Percentiles rank a stretch among this genome's conserved stretches.
phyloP scores from a whole-genome alignment of 441 rosid genomes.

The Brassica hybrid region DNA sequence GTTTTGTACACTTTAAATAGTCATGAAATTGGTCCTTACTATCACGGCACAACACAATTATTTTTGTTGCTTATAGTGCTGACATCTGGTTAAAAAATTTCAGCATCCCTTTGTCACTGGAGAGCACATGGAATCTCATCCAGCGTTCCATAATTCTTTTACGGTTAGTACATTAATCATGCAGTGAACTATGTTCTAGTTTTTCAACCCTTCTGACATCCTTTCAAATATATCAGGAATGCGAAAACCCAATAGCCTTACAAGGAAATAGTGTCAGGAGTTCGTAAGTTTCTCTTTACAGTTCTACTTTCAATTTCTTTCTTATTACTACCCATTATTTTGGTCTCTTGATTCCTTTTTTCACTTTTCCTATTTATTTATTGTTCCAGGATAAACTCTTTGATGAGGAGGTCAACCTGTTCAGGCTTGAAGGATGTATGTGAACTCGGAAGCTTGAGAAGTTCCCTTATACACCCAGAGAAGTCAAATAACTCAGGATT shows the following conservation, averaged over 20 bases:
- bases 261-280: conserved; percentile 50
- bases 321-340: conserved; percentile 6
- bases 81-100: conserved; percentile 27
- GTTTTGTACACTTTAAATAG: conserved; percentile 24
- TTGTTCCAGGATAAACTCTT: conserved; percentile 56
- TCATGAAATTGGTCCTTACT: conserved; percentile 23
- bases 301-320: neutral
- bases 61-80: conserved; percentile 16
- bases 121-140: conserved; percentile 54
- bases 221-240: conserved; percentile 50
- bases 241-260: conserved; percentile 50
- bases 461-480: conserved; percentile 53
- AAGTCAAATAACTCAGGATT: conserved; percentile 49
- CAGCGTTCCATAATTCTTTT: conserved; percentile 46
- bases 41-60: neutral
- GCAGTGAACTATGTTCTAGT: conserved; percentile 21
- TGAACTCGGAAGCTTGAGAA: conserved; percentile 53
- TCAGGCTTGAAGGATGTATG: conserved; percentile 66
- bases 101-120: conserved; percentile 75
- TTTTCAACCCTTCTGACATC: conserved; percentile 31
- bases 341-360: conserved; percentile 32
- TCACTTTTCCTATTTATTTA: conserved; percentile 16
- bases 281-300: conserved; percentile 53
- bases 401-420: conserved; percentile 57
- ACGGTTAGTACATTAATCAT: conserved; percentile 45